Evolutionary conservation across 305 asterid species (phyloP), one percentile per base, ranked within the genome.

Genomic region (Fraxinus angustifolia): DNA sequence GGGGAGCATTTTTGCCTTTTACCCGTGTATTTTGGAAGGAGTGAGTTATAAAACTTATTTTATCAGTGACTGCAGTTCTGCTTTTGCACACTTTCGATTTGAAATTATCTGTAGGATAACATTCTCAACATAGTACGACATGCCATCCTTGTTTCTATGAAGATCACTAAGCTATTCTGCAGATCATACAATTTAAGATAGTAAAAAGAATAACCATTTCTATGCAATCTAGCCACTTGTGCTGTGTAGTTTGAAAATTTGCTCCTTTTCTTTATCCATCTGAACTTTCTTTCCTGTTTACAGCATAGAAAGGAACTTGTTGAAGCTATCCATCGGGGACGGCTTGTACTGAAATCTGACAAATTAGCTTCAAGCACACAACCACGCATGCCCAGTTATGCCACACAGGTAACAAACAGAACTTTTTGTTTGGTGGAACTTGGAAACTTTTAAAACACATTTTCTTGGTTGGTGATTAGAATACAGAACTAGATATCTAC

Each of bases 251-350:
- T 53, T 42, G 80, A 26, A 45, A 35, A 5, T 78, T 76, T 72
- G 73, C 50, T 77, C 62, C 74, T 40, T 58, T 8, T 79, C 28
- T 83, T 36, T n/a, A 53, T 76, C 65, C 72, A 42, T 50, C 79
- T 82, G 76, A 78, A 79, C n/a, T 73, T 71, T 74, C 16, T 72
- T 80, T 26, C 31, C 14, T 80, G 73, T 77, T 85, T 86, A 68
- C 97, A 95, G 99, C 98, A 95, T 80, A 89, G 97, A 86, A 94
- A 92, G 92, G 93, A 86, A 76, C 93, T 95, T 80, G 93, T 94
- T 85, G 96, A 94, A 83, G 92, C 91, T 74, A 89, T 95, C 77
- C 97, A 82, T 80, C 96, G 87, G 48, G 99, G 99, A 73, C 86
- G 92, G 81, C 87, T 87, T 80, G 90, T 88, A 74, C 87, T 94